Evolutionary conservation across 2,329 filamentous ascomycete genomes (phyloP).

Genomic region (Leptosphaerulina australis): DNA sequence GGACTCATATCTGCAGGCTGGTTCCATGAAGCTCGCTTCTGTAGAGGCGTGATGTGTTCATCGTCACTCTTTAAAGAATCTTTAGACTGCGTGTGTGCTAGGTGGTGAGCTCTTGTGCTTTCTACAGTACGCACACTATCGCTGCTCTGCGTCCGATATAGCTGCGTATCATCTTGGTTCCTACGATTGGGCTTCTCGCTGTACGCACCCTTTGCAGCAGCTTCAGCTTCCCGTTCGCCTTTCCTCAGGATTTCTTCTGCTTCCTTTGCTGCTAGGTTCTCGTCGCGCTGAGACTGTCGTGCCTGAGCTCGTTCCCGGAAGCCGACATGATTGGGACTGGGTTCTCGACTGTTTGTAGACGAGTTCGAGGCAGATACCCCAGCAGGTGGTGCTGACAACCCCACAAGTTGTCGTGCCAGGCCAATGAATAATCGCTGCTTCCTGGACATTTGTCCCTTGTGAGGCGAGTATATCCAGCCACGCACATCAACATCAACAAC

Average conservation of each 20-base stretch:
- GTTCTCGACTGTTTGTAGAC: constrained; percentile 52
- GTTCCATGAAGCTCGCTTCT: constrained; percentile 58
- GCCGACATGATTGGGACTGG: constrained; percentile 49
- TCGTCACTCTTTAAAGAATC: constrained; percentile 36
- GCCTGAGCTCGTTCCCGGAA: constrained; percentile 50
- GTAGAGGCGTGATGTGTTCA: constrained; percentile 46
- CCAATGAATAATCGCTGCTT: constrained; percentile 87
- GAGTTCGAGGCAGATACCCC: constrained; percentile 46
- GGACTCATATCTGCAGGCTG: constrained; percentile 69
- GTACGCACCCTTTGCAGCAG: constrained; percentile 73
- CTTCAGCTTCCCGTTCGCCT: constrained; percentile 73
- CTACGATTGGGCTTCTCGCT: constrained; percentile 66
- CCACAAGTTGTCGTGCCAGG: constrained; percentile 84
- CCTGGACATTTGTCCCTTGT: constrained; percentile 80
- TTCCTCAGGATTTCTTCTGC: constrained; percentile 76
- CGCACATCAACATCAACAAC: constrained; percentile 93
- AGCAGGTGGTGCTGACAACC: constrained; percentile 72
- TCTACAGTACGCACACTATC: constrained; percentile 31
- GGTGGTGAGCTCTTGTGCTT: constrained; percentile 26
- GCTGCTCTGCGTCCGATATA: constrained; percentile 47
- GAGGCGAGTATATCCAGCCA: constrained; percentile 92
- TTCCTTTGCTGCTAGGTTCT: constrained; percentile 73
- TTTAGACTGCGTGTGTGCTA: constrained; percentile 35
- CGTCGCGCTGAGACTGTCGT: constrained; percentile 61
- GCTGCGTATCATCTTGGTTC: constrained; percentile 51